Conservation (phyloP, 2,329 filamentous ascomycete species). For the Coleophoma cylindrospora region DNA sequence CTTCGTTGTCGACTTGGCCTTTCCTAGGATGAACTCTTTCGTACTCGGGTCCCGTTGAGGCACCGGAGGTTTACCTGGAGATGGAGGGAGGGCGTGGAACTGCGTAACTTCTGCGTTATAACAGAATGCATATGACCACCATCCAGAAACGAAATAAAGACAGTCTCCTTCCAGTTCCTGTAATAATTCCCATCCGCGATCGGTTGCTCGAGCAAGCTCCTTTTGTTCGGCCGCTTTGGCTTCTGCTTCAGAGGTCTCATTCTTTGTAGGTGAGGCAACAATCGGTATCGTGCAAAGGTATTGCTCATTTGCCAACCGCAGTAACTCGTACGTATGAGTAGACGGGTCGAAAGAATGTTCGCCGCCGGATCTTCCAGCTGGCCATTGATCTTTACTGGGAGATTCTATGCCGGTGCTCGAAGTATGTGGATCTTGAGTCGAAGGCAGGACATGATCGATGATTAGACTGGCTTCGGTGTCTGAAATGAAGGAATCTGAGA, state of each 20-base stretch:
- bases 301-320: constrained; percentile 50
- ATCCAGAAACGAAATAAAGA: constrained; percentile 66
- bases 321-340: constrained; percentile 46
- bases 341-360: constrained; percentile 15
- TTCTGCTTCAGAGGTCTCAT: constrained; percentile 42
- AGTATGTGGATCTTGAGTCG: constrained; percentile 14
- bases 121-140: constrained; percentile 76
- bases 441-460: constrained; percentile 27
- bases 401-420: constrained; percentile 18
- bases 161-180: constrained; percentile 64
- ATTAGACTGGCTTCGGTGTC: constrained; percentile 48
- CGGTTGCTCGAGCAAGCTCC: constrained; percentile 61
- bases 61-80: constrained; percentile 53
- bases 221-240: constrained; percentile 56
- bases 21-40: constrained; percentile 59
- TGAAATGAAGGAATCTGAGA: constrained; percentile 55
- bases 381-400: constrained; percentile 5
- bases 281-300: constrained; percentile 64
- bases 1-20: constrained; percentile 34
- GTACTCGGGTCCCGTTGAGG: constrained; percentile 61
- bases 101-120: constrained; percentile 67
- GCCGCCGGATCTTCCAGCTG: constrained; percentile 2
- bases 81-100: constrained; percentile 64
- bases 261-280: constrained; percentile 39
- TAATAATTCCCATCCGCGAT: constrained; percentile 63